A percentile compares a stretch with the other conserved stretches of the same genome.
phyloP scores from a whole-genome alignment of 1,284 basidiomycete species.

The Pyrrhoderma lamaoense region DNA sequence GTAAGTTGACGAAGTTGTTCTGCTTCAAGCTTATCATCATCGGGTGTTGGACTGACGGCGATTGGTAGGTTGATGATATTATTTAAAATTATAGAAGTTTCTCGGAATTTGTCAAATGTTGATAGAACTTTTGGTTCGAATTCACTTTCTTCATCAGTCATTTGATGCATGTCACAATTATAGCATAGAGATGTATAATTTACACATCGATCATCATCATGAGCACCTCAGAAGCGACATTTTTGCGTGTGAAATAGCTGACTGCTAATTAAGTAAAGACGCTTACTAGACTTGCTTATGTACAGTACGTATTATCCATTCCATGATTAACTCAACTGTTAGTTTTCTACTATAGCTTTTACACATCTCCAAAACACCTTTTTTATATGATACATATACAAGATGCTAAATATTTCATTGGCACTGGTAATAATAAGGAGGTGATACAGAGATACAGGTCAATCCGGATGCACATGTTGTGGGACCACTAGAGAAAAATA shows the following conservation, averaged over 20 bases:
- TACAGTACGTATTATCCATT: background rate
- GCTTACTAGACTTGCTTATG: background rate
- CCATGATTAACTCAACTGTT: background rate
- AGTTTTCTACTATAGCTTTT: too few relatives aligned
- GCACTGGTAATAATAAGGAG: constrained; percentile 18
- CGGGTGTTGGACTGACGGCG: constrained; percentile 2
- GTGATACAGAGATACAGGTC: constrained; percentile 17
- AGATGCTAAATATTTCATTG: background rate
- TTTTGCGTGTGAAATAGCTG: background rate
- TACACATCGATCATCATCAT: too few relatives aligned
- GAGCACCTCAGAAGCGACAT: background rate
- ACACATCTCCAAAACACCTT: too few relatives aligned
- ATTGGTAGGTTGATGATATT: constrained; percentile 6
- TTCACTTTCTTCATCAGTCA: constrained; percentile 1
- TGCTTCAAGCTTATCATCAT: constrained; percentile 10
- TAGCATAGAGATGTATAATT: too few relatives aligned
- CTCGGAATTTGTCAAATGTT: constrained; percentile 11
- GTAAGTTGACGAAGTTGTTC: background rate
- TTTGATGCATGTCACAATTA: background rate
- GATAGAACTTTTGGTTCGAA: constrained; percentile 4
- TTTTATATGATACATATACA: background rate
- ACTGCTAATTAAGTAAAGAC: background rate
- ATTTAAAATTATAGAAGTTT: background rate
- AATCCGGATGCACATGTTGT: constrained; percentile 14
- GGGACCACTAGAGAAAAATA: constrained; percentile 13